A percentile compares a stretch with the other conserved stretches of the same genome.
Conservation (phyloP, 768 basidiomycete species). For the Hebeloma cylindrosporum region DNA sequence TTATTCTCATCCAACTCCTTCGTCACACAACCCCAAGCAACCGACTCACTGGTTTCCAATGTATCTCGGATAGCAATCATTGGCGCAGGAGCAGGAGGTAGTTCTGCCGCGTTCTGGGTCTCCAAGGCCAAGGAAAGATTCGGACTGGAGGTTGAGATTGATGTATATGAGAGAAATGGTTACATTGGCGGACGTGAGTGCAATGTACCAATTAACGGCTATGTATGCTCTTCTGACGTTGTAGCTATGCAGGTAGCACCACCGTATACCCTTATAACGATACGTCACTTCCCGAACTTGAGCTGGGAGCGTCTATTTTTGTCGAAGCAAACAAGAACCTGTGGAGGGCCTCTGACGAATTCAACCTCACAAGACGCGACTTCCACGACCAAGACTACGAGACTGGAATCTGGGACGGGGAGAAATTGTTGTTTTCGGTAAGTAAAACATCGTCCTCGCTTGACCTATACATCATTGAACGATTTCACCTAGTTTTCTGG, state of each 20-base stretch:
- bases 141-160: constrained; percentile 70
- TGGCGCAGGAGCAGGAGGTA: constrained; percentile 88
- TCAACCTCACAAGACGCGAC: constrained; percentile 59
- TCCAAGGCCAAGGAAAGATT: constrained; percentile 72
- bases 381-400: constrained; percentile 50
- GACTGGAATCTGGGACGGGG: constrained; percentile 84
- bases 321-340: constrained; percentile 68
- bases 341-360: constrained; percentile 77
- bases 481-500: constrained; percentile 39
- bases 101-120: constrained; percentile 84
- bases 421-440: constrained; percentile 65
- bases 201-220: background rate
- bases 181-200: constrained; percentile 87
- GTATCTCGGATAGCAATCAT: constrained; percentile 76
- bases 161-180: constrained; percentile 75
- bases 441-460: constrained; percentile 18
- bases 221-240: constrained; percentile 5
- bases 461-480: background rate
- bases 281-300: constrained; percentile 57
- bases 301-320: constrained; percentile 89
- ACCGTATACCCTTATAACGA: constrained; percentile 73
- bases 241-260: constrained; percentile 62
- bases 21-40: constrained; percentile 14
- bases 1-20: constrained; percentile 45
- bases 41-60: constrained; percentile 16